A percentile compares a stretch with the other conserved stretches of the same genome.
These are phyloP conservation scores for Leishmania amazonensis DNA, from an alignment of 208 protist species.

Conservation along the genomic window DNA sequence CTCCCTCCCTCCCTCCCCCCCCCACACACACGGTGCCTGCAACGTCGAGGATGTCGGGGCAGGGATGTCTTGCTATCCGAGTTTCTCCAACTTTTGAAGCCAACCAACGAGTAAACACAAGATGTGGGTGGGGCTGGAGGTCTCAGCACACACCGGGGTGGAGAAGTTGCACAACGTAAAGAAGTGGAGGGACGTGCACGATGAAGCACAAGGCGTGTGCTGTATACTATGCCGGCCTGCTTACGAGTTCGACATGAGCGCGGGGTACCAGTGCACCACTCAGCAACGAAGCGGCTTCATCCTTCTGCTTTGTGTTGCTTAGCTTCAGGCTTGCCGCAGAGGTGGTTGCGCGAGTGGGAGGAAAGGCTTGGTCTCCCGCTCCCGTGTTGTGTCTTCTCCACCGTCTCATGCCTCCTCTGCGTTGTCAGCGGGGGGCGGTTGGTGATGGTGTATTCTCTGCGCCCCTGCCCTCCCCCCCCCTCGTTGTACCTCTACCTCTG, in stretches of 20 bases:
- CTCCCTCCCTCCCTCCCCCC: not conserved
- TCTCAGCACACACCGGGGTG: not conserved
- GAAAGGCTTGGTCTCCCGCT: not conserved
- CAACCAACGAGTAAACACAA: not conserved
- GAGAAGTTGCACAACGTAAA: not conserved
- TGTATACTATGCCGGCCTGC: not conserved
- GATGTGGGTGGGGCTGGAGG: not conserved
- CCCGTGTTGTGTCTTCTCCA: not conserved
- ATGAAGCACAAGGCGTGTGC: constrained; percentile 3
- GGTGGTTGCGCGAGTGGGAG: not conserved
- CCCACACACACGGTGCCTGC: constrained; percentile 21
- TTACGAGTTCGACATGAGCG: not conserved
- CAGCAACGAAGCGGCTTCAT: not conserved
- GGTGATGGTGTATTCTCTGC: not conserved
- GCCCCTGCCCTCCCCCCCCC: not conserved
- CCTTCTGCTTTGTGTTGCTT: not conserved
- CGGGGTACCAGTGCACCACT: not conserved
- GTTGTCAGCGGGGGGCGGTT: not conserved
- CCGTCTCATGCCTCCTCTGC: not conserved
- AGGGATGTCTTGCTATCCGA: not conserved
- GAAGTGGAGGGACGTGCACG: constrained; percentile 9
- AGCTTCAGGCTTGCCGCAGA: not conserved
- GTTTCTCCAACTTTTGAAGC: not conserved
- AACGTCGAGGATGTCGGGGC: constrained; percentile 13
- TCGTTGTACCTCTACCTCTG: not conserved